Evolutionary conservation across 371 early-diverging fungal species (phyloP).

Genomic region (Mucor mucedo): DNA sequence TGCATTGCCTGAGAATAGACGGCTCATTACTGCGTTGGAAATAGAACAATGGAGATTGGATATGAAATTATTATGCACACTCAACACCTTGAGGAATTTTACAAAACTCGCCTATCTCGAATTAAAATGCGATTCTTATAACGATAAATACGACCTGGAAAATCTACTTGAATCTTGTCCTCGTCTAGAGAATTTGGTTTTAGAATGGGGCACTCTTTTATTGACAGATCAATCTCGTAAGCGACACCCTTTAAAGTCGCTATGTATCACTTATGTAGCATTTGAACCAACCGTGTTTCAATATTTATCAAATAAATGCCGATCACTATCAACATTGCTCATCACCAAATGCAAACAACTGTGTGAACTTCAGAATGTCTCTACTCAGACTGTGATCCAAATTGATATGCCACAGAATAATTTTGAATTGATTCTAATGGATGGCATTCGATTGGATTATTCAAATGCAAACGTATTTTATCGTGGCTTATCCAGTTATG

Average conservation of each 20-base stretch:
- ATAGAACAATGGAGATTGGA: constrained; percentile 28
- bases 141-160: constrained; percentile 17
- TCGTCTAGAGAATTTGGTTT: constrained; percentile 2
- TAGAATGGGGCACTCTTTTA: constrained; percentile 21
- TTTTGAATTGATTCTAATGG: constrained; percentile 9
- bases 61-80: neutral
- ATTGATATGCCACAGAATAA: constrained; percentile 9
- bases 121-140: constrained; percentile 22
- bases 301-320: constrained; percentile 9
- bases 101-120: constrained; percentile 4
- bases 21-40: constrained; percentile 12
- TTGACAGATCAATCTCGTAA: neutral
- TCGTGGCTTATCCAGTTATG: constrained; percentile 16
- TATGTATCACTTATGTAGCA: constrained; percentile 12
- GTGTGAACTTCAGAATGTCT: neutral
- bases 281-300: constrained; percentile 10
- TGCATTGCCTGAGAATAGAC: constrained; percentile 3
- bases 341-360: constrained; percentile 17
- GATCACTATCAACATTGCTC: neutral
- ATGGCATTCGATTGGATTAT: constrained; percentile 21
- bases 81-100: neutral
- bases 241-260: neutral
- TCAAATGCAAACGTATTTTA: constrained; percentile 8
- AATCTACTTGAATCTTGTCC: constrained; percentile 13
- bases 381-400: constrained; percentile 3